Percentiles rank a stretch among this genome's conserved stretches.
Conservation (phyloP, 2,329 filamentous ascomycete species). For the Pseudocercospora pini-densiflorae region DNA sequence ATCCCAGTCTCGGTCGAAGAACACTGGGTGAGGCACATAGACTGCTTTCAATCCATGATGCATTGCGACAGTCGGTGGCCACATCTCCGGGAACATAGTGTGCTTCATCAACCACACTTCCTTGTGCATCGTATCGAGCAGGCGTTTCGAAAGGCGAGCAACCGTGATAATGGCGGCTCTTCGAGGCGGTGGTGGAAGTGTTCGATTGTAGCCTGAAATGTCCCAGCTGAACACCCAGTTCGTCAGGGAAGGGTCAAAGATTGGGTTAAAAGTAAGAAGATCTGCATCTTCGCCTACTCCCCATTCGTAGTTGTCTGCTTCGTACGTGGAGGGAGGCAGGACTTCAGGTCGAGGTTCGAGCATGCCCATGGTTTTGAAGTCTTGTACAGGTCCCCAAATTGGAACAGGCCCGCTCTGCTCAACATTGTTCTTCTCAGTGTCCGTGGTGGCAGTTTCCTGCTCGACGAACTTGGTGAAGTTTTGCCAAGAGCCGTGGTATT, state of each 20-base stretch:
- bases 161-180: constrained; percentile 80
- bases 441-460: constrained; percentile 55
- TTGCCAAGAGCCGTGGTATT: constrained; percentile 69
- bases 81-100: constrained; percentile 78
- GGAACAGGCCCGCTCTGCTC: constrained; percentile 56
- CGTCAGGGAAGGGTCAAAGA: constrained; percentile 74
- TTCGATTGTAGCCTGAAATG: constrained; percentile 67
- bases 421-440: constrained; percentile 56
- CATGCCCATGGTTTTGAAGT: constrained; percentile 54
- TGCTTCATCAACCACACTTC: constrained; percentile 76
- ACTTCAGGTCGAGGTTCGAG: constrained; percentile 66
- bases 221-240: constrained; percentile 74
- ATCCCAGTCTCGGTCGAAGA: constrained; percentile 75
- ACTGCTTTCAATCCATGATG: constrained; percentile 80
- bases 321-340: constrained; percentile 62
- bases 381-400: constrained; percentile 66
- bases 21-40: constrained; percentile 78
- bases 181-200: constrained; percentile 64
- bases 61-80: constrained; percentile 71
- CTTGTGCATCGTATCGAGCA: constrained; percentile 77
- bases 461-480: constrained; percentile 70
- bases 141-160: constrained; percentile 70
- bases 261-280: constrained; percentile 75
- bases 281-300: constrained; percentile 77
- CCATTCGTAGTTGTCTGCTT: constrained; percentile 72